Percentiles rank a stretch among this genome's conserved stretches.
Evolutionary conservation across 2,329 filamentous ascomycete species (phyloP).

Genomic region (Macroventuria anomochaeta): DNA sequence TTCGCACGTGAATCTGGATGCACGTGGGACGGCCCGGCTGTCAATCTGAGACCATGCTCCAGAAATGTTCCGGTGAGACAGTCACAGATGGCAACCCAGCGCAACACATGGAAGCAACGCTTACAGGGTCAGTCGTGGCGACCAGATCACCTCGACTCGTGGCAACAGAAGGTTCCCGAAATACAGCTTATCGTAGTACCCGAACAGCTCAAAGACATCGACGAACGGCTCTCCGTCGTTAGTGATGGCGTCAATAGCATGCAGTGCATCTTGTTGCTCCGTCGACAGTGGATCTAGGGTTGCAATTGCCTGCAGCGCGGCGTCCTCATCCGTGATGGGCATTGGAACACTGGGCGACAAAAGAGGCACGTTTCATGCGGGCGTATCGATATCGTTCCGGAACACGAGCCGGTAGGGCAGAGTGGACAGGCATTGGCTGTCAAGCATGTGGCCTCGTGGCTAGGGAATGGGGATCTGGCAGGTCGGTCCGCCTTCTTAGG

Average conservation of each 20-base stretch:
- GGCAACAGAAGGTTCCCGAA: constrained; percentile 50
- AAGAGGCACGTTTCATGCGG: constrained; percentile 14
- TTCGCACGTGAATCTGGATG: constrained; percentile 15
- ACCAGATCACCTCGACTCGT: constrained; percentile 54
- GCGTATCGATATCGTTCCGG: constrained; percentile 16
- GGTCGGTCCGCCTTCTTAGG: constrained; percentile 8
- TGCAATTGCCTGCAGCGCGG: constrained; percentile 49
- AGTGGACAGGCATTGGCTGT: constrained; percentile 14
- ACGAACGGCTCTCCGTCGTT: constrained; percentile 49
- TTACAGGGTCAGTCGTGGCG: constrained; percentile 52
- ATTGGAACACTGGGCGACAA: constrained; percentile 33
- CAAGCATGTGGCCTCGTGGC: constrained; percentile 12
- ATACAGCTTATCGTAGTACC: constrained; percentile 52
- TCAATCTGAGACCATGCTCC: constrained; percentile 15
- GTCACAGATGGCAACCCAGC: constrained; percentile 9
- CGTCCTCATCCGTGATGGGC: constrained; percentile 52
- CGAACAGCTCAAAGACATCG: constrained; percentile 51
- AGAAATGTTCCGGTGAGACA: constrained; percentile 7
- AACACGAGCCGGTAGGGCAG: constrained; percentile 17
- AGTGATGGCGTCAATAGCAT: constrained; percentile 49
- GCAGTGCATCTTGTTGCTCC: constrained; percentile 44
- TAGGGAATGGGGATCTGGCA: constrained; percentile 14
- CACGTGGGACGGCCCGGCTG: constrained; percentile 19
- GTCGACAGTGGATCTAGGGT: constrained; percentile 42
- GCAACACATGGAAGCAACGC: constrained; percentile 19